phyloP scores from a whole-genome alignment of 805 yeast species.

The Saccharomycopsis sp. region DNA sequence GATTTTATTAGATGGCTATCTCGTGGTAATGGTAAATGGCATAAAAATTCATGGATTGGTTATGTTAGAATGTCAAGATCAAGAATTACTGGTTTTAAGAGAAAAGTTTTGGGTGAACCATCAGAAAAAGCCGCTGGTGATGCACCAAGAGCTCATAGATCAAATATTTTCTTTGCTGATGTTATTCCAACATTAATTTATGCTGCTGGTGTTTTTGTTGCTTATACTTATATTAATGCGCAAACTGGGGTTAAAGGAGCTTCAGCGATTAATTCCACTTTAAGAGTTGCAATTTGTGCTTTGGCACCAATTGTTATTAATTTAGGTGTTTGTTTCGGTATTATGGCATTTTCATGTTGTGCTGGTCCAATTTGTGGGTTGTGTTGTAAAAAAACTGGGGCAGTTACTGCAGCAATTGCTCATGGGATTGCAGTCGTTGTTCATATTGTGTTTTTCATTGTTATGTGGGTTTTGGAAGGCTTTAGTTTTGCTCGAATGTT shows the following conservation, averaged over 20 bases:
- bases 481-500: slow-evolving; percentile 57
- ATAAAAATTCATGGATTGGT: slow-evolving; percentile 72
- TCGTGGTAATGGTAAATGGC: slow-evolving; percentile 66
- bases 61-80: slow-evolving; percentile 74
- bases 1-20: slow-evolving; percentile 68
- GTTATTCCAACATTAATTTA: slow-evolving; percentile 64
- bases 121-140: slow-evolving; percentile 65
- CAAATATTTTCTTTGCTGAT: slow-evolving; percentile 75
- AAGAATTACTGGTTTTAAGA: slow-evolving; percentile 85
- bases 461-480: slow-evolving; percentile 61
- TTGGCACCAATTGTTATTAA: slow-evolving; percentile 88
- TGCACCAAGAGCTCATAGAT: slow-evolving; percentile 67
- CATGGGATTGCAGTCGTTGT: slow-evolving; percentile 48
- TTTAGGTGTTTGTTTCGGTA: slow-evolving; percentile 73
- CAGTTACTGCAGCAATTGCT: slow-evolving; percentile 47
- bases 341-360: slow-evolving; percentile 87
- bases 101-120: slow-evolving; percentile 55
- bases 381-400: slow-evolving; percentile 41
- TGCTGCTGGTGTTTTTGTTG: slow-evolving; percentile 60
- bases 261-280: slow-evolving; percentile 54
- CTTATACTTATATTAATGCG: slow-evolving; percentile 75
- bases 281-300: slow-evolving; percentile 72
- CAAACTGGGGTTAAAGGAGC: slow-evolving; percentile 69
- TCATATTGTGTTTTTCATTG: slow-evolving; percentile 50
- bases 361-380: slow-evolving; percentile 92